These are phyloP conservation scores for Salix brachista DNA, from an alignment of 345 rosid species.

Conservation along the genomic window DNA sequence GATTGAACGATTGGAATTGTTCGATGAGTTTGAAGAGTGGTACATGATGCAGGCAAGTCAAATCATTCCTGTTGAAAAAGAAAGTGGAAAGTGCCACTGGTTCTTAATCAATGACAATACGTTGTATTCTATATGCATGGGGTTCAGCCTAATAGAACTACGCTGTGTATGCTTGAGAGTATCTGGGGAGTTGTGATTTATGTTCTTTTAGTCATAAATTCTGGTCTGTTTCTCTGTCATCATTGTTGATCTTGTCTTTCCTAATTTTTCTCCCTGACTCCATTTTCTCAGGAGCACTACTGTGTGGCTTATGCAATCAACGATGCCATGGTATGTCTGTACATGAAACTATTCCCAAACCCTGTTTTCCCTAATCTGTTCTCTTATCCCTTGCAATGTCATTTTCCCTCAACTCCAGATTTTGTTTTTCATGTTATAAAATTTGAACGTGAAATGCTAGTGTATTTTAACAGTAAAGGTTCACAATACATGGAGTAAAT, in stretches of 20 bases:
- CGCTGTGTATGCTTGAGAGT: background rate
- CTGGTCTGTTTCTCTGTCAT: conserved; percentile 2
- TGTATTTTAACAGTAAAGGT: background rate
- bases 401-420: conserved; percentile 3
- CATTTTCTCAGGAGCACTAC: conserved; percentile 68
- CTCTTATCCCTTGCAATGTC: conserved; percentile 7
- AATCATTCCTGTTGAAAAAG: conserved; percentile 5
- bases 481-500: background rate
- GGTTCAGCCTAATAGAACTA: conserved; percentile 9
- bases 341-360: conserved; percentile 2
- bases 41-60: conserved; percentile 96
- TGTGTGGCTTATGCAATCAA: conserved; percentile 83
- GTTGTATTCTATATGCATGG: background rate
- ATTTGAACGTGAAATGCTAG: no score
- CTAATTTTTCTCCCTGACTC: conserved; percentile 16
- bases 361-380: background rate
- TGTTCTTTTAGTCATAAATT: conserved; percentile 4
- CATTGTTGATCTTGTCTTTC: background rate
- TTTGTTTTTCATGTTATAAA: no score
- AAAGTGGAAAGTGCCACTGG: conserved; percentile 2
- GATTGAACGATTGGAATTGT: conserved; percentile 87
- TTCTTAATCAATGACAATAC: conserved; percentile 5
- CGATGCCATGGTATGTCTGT: conserved; percentile 69
- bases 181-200: background rate
- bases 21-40: conserved; percentile 98